Evolutionary conservation across 164 flowering plant genomes (phyloP).

Genomic region (Magnolia changhungtana): DNA sequence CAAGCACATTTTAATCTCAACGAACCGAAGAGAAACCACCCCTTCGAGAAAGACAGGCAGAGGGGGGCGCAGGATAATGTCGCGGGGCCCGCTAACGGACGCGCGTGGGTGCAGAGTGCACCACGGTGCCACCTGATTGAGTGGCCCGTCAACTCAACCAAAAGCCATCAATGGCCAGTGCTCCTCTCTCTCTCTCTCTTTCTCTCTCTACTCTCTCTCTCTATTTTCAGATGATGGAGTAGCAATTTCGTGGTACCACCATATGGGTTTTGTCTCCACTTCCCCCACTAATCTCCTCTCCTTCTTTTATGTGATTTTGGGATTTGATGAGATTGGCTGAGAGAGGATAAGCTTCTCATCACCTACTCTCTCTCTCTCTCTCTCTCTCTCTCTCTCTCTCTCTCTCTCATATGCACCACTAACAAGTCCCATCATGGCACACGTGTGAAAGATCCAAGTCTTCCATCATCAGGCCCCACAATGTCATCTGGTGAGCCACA

Average conservation of each 20-base stretch:
- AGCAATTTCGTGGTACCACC: constrained; percentile 11
- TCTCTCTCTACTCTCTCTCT: not conserved
- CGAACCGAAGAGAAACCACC: too few species aligned
- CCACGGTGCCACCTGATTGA: constrained; percentile 22
- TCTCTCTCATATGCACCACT: not conserved
- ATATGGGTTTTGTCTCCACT: constrained; percentile 10
- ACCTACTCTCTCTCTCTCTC: not conserved
- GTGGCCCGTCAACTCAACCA: constrained; percentile 26
- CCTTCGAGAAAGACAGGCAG: not conserved
- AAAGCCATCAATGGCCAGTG: not conserved
- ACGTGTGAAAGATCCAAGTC: not conserved
- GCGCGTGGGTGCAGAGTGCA: constrained; percentile 29
- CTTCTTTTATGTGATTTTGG: not conserved
- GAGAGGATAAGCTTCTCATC: constrained; percentile 42
- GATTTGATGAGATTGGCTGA: constrained; percentile 24
- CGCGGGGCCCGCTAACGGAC: constrained; percentile 7
- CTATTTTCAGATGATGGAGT: not conserved
- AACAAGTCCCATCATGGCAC: not conserved
- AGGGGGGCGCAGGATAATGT: not conserved
- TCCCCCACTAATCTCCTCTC: not conserved
- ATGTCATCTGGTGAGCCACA: too few species aligned
- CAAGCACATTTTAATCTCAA: too few species aligned
- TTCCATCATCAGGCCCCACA: not conserved
- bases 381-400: constrained; percentile 2
- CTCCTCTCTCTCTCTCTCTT: not conserved